These are phyloP conservation scores for Buddleja alternifolia DNA, from an alignment of 257 asterid genomes.

Conservation along the genomic window DNA sequence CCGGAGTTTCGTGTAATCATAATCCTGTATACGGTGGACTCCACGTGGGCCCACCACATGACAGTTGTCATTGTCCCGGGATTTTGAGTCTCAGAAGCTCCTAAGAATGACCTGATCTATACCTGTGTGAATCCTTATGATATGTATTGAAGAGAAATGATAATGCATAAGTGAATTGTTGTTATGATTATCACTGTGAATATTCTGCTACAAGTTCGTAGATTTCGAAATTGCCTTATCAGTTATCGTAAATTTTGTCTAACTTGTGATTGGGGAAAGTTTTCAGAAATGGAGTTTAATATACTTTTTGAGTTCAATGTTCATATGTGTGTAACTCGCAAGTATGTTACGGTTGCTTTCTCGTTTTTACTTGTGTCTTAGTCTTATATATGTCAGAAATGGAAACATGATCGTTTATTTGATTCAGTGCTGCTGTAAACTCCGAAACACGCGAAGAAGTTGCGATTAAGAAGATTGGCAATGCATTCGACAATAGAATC, in stretches of 20 bases:
- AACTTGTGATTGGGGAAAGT: neutral
- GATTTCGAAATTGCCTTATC: neutral
- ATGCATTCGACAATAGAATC: slow-evolving; percentile 20
- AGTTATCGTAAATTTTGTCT: neutral
- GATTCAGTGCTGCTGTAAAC: slow-evolving; percentile 24
- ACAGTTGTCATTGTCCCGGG: too few species aligned
- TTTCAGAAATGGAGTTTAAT: neutral
- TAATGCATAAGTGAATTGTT: neutral
- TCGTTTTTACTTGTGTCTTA: too few species aligned
- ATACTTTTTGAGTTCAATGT: too few species aligned
- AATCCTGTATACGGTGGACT: too few species aligned
- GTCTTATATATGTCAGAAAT: too few species aligned
- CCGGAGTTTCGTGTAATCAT: too few species aligned
- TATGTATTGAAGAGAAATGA: neutral
- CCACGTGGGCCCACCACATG: too few species aligned
- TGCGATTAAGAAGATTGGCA: slow-evolving; percentile 23
- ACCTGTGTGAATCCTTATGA: neutral
- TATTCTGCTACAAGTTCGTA: neutral
- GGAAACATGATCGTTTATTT: neutral
- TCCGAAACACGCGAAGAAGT: slow-evolving; percentile 20
- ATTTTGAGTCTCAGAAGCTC: too few species aligned
- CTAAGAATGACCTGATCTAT: neutral
- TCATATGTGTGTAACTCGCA: too few species aligned
- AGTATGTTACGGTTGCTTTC: too few species aligned
- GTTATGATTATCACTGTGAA: neutral